Percentiles rank a stretch among this genome's conserved stretches.
Conservation (phyloP, 352 stramenopile species). For the Pythium rhizo-oryzae region DNA sequence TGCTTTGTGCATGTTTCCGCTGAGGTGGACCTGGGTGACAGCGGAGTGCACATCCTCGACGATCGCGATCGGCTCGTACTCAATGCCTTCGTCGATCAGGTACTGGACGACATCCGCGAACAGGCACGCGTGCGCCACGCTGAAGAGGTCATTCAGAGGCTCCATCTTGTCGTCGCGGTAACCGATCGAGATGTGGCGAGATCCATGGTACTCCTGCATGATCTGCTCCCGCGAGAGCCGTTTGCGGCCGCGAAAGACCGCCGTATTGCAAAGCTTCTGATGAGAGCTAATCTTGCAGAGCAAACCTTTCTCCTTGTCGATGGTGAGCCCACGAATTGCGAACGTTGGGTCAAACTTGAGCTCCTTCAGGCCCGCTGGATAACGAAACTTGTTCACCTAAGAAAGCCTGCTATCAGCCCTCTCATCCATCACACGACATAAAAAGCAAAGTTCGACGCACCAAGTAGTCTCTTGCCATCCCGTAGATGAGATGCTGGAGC, state of each 20-base stretch:
- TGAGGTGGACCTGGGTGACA: constrained; percentile 91
- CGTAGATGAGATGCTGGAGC: constrained; percentile 93
- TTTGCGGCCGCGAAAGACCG: constrained; percentile 86
- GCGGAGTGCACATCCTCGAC: constrained; percentile 90
- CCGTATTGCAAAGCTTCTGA: constrained; percentile 87
- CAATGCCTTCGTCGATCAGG: constrained; percentile 89
- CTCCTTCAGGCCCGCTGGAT: constrained; percentile 82
- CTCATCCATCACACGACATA: neutral
- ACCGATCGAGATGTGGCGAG: constrained; percentile 80
- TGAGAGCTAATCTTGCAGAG: constrained; percentile 95
- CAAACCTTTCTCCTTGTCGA: constrained; percentile 93
- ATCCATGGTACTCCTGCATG: constrained; percentile 89
- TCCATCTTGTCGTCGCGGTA: constrained; percentile 89
- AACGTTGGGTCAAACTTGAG: constrained; percentile 89
- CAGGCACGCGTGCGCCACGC: constrained; percentile 92
- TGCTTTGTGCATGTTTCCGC: constrained; percentile 90
- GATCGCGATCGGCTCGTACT: constrained; percentile 87
- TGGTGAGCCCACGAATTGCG: constrained; percentile 91
- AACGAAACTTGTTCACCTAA: constrained; percentile 74
- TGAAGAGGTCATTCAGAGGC: constrained; percentile 94
- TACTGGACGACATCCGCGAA: constrained; percentile 95
- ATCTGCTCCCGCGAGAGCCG: constrained; percentile 82
- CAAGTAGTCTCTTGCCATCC: constrained; percentile 89
- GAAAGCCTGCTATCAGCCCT: neutral
- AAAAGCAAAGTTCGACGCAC: constrained; percentile 31